These are phyloP conservation scores for Paraphaeosphaeria minitans DNA, from an alignment of 2,329 filamentous ascomycete genomes.

Conservation along the genomic window DNA sequence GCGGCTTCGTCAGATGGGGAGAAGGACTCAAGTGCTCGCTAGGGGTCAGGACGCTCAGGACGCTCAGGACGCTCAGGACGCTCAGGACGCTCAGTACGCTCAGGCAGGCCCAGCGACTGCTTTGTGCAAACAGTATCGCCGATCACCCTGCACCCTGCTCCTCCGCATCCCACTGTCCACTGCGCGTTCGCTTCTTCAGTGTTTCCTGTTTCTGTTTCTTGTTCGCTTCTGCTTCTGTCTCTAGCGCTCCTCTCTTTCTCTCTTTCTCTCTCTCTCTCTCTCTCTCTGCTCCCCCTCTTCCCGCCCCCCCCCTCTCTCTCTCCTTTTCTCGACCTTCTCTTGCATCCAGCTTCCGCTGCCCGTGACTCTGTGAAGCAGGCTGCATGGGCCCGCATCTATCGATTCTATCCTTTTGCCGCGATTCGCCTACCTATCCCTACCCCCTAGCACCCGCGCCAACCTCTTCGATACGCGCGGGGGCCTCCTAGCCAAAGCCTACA, in stretches of 20 bases:
- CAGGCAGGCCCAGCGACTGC: no score
- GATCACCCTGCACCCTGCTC: neutral
- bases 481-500: conserved; percentile 8
- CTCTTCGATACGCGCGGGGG: conserved; percentile 14
- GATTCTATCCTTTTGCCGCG: conserved; percentile 7
- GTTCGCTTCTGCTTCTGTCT: no score
- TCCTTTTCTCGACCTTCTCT: no score
- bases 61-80: neutral
- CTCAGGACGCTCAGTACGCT: neutral
- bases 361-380: neutral
- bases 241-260: neutral
- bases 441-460: conserved; percentile 8
- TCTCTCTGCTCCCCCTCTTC: no score
- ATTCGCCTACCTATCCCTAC: neutral
- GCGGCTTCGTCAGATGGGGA: neutral
- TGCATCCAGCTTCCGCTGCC: neutral
- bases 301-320: neutral
- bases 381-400: conserved; percentile 3
- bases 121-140: conserved; percentile 10
- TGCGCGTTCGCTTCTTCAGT: neutral
- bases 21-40: neutral
- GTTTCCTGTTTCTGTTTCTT: no score
- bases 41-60: neutral
- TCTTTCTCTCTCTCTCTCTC: no score
- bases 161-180: neutral